Evolutionary conservation across 2,329 filamentous ascomycete species (phyloP), one percentile per base, ranked within the genome.

Genomic region (Kalaharituber pfeilii): DNA sequence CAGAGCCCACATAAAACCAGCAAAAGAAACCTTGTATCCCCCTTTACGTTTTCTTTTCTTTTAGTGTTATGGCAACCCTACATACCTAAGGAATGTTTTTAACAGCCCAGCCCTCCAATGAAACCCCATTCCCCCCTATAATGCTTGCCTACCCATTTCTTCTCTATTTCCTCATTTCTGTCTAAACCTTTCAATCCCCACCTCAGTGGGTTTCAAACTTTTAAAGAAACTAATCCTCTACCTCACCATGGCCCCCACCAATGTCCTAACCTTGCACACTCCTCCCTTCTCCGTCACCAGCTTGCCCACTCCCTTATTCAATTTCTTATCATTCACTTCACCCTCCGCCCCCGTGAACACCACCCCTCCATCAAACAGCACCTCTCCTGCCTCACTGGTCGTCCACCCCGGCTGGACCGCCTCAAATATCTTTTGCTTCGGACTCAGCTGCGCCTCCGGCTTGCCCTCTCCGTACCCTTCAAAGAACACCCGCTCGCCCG

Each of bases 381-480:
- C 89, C 70, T 88, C 84, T 51, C 89, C 74, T 49, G 69, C 70
- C 6, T 82, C 82, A 1, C 83, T 94, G 6, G 89, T 98, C 27
- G 85, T 94, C 72, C 96, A 96, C 0, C 89, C 91, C 1, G 88
- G 87, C 75, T 96, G 89, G 71, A 94, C 86, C 8, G 77, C 86
- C 75, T 98, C 91, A 88, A 89, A 96, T 58, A 96, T 74, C 81
- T 96, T 96, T 81, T 96, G 98, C 82, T 98, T 98, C 56, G 91
- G 91, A 76, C 96, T 98, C 55, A 98, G 76, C 51, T 89, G 79
- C 59, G 82, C 82, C 76, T 98, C 91, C 0, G 91, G 87, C 74
- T 94, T 84, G 56, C 86, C 88, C 69, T 86, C 76, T 3, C 9
- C 47, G 81, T 86, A 98, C 49, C 91, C 91, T 67, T 96, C 85